A percentile compares a stretch with the other conserved stretches of the same genome.
These are phyloP conservation scores for Apostasia ramifera DNA, from an alignment of 106 monocot species.

Conservation along the genomic window DNA sequence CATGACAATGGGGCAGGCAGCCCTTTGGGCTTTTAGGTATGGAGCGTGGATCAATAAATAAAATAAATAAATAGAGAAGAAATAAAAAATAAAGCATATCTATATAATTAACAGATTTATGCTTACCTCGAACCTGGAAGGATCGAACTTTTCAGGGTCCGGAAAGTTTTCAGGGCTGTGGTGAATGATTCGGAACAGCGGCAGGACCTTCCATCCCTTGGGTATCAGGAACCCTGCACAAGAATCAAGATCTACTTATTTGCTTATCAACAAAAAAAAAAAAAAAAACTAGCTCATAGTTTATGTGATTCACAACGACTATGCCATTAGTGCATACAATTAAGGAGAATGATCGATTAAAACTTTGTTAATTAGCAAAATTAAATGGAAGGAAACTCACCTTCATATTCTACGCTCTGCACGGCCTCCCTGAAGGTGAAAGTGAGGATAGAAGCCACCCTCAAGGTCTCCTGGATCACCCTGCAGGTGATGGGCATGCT, in stretches of 20 bases:
- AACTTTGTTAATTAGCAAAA: background rate
- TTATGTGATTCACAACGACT: too few species aligned
- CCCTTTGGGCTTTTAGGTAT: background rate
- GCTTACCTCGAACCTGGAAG: conserved; percentile 86
- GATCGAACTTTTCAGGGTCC: conserved; percentile 86
- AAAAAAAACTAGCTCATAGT: background rate
- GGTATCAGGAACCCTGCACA: conserved; percentile 86
- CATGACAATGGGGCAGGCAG: background rate
- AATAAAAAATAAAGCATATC: background rate
- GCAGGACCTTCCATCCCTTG: conserved; percentile 96
- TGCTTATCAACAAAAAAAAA: background rate
- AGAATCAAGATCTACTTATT: background rate
- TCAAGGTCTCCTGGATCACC: conserved; percentile 90
- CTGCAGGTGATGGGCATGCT: conserved; percentile 67
- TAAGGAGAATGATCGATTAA: too few species aligned
- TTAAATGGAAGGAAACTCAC: conserved; percentile 10
- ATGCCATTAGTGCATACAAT: background rate
- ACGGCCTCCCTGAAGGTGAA: conserved; percentile 96
- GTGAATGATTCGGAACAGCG: conserved; percentile 91
- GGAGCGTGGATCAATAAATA: too few species aligned
- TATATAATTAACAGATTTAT: background rate
- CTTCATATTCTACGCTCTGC: conserved; percentile 86
- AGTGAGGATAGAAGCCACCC: conserved; percentile 78
- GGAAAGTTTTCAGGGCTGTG: conserved; percentile 75
- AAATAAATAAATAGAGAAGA: too few species aligned